Evolutionary conservation across 192 early-diverging fungal genomes (phyloP).

Genomic region (Podila verticillata): DNA sequence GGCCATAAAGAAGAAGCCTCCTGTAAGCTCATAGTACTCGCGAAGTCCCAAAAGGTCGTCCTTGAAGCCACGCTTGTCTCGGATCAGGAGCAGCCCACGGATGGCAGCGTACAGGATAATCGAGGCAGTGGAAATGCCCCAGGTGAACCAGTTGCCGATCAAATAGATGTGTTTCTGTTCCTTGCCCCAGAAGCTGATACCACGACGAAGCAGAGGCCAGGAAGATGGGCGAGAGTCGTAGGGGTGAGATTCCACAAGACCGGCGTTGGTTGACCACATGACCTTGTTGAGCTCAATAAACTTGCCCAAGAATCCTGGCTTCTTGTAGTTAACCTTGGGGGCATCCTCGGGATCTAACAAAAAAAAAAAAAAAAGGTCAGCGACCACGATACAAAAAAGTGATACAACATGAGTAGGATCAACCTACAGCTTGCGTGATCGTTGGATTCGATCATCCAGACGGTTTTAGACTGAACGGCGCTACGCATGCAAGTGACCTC

Average conservation of each 20-base stretch:
- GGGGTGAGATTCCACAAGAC: slow-evolving; percentile 88
- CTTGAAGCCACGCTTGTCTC: slow-evolving; percentile 64
- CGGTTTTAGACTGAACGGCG: slow-evolving; percentile 68
- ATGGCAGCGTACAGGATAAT: slow-evolving; percentile 71
- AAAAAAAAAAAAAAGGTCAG: background rate
- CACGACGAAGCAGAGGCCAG: slow-evolving; percentile 88
- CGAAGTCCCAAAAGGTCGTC: slow-evolving; percentile 50
- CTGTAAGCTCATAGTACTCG: slow-evolving; percentile 65
- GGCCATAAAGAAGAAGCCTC: slow-evolving; percentile 74
- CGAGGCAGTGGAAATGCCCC: slow-evolving; percentile 75
- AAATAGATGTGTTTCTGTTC: slow-evolving; percentile 83
- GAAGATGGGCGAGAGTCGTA: slow-evolving; percentile 90
- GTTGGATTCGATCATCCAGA: slow-evolving; percentile 85
- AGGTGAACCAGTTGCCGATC: slow-evolving; percentile 90
- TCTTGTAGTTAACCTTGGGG: slow-evolving; percentile 66
- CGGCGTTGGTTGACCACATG: slow-evolving; percentile 92
- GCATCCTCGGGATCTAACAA: slow-evolving; percentile 65
- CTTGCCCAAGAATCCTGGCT: slow-evolving; percentile 83
- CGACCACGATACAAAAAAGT: background rate
- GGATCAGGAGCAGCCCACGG: slow-evolving; percentile 60
- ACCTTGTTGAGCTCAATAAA: slow-evolving; percentile 88
- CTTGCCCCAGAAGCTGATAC: slow-evolving; percentile 89
- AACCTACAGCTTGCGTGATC: slow-evolving; percentile 53
- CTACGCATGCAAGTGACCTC: slow-evolving; percentile 95
- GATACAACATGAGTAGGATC: background rate